phyloP scores from a whole-genome alignment of 305 asterid species.

The Coffea humblotiana region DNA sequence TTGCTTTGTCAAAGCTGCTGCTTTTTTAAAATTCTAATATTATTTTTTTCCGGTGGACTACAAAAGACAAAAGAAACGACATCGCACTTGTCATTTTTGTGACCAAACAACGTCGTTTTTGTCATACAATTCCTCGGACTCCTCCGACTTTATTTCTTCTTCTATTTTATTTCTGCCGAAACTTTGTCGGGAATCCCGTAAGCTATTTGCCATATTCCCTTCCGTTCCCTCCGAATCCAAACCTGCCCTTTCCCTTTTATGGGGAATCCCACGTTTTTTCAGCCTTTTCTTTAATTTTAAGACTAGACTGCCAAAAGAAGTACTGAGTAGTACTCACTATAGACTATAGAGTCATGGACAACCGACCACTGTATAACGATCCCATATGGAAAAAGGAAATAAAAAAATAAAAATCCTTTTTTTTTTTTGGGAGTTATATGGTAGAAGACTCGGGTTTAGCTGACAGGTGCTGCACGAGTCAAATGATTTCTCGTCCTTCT shows the following conservation, averaged over 20 bases:
- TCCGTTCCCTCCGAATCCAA: conserved; percentile 70
- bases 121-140: neutral
- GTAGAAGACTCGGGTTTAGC: neutral
- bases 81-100: conserved; percentile 9
- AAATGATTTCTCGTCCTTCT: conserved; percentile 21
- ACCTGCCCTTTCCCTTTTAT: conserved; percentile 53
- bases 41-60: too few species aligned
- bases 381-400: too few species aligned
- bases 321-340: too few species aligned
- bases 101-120: conserved; percentile 26
- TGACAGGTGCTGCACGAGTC: conserved; percentile 2
- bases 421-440: conserved; percentile 11
- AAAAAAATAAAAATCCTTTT: too few species aligned
- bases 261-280: conserved; percentile 44
- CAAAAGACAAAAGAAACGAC: conserved; percentile 13
- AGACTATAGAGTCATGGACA: too few species aligned
- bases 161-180: neutral
- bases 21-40: neutral
- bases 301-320: neutral
- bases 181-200: conserved; percentile 44
- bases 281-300: conserved; percentile 7
- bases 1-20: conserved; percentile 34
- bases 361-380: too few species aligned
- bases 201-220: conserved; percentile 17
- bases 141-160: too few species aligned